Evolutionary conservation across 371 early-diverging fungal genomes (phyloP).

Genomic region (Mucor racemosus): DNA sequence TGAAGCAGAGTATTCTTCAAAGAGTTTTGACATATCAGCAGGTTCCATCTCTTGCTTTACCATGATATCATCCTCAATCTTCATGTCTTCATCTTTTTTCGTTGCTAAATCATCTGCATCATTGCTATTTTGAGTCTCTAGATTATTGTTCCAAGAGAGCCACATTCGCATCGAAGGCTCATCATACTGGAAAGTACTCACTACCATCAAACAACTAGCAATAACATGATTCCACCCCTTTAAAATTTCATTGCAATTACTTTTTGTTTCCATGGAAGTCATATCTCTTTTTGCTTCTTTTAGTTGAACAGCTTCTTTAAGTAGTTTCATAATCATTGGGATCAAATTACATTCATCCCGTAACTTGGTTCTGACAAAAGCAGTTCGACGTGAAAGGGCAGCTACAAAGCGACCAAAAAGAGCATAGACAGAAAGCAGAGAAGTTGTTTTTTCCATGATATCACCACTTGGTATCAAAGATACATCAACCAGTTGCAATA

Average conservation of each 20-base stretch:
- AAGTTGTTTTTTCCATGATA: conserved; percentile 2
- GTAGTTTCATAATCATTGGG: conserved; percentile 26
- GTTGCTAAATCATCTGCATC: neutral
- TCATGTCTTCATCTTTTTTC: neutral
- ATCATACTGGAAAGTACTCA: conserved; percentile 35
- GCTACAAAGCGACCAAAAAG: conserved; percentile 34
- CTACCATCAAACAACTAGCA: conserved; percentile 30
- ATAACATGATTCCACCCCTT: conserved; percentile 33
- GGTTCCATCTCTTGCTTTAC: neutral
- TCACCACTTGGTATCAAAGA: conserved; percentile 9
- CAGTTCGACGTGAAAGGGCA: conserved; percentile 29
- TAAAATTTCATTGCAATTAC: neutral
- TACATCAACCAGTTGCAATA: conserved; percentile 23
- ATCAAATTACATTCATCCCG: conserved; percentile 28
- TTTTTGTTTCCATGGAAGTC: neutral
- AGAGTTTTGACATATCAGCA: neutral
- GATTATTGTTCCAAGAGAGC: conserved; percentile 21
- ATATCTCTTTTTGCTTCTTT: neutral
- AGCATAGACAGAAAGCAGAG: conserved; percentile 23
- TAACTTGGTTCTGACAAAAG: conserved; percentile 33
- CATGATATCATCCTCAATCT: neutral
- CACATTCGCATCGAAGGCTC: conserved; percentile 29
- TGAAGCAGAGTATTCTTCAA: neutral
- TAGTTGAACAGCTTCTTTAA: conserved; percentile 18
- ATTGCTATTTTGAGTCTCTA: neutral